phyloP scores from a whole-genome alignment of 257 asterid genomes.

The Rubia yunnanensis region DNA sequence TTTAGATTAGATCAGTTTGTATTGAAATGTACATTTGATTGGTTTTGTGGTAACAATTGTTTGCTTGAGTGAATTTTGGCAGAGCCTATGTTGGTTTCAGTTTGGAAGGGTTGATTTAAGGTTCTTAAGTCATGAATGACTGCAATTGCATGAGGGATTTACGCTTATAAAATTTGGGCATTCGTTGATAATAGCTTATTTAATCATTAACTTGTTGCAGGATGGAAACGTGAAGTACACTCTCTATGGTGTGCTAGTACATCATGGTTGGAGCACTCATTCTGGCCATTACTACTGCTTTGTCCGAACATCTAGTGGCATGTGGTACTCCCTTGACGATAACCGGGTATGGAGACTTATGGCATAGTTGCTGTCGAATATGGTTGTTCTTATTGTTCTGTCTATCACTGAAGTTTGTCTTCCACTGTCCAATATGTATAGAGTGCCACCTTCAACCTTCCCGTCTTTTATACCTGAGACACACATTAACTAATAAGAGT shows the following conservation, averaged over 20 bases:
- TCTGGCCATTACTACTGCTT: slow-evolving; percentile 98
- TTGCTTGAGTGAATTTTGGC: not conserved
- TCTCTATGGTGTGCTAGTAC: slow-evolving; percentile 94
- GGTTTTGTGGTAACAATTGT: not conserved
- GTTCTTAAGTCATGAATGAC: not conserved
- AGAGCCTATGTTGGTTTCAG: not conserved
- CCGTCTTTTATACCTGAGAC: not conserved
- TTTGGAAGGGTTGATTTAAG: not conserved
- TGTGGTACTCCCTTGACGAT: slow-evolving; percentile 97
- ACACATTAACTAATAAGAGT: not conserved
- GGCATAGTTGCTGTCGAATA: not conserved
- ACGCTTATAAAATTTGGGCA: not conserved
- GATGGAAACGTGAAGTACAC: slow-evolving; percentile 82
- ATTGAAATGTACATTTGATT: not conserved
- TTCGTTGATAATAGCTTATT: not conserved
- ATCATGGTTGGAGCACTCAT: slow-evolving; percentile 93
- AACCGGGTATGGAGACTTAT: slow-evolving; percentile 50
- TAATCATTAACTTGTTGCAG: slow-evolving; percentile 31
- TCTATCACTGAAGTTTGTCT: not conserved
- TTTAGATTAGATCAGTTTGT: not conserved
- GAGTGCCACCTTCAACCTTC: not conserved
- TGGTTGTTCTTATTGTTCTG: not conserved
- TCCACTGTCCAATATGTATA: not conserved
- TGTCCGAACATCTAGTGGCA: slow-evolving; percentile 95
- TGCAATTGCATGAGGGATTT: not conserved